Base-by-base conservation (phyloP, 805 yeast species). In the Ogataea henricii region DNA sequence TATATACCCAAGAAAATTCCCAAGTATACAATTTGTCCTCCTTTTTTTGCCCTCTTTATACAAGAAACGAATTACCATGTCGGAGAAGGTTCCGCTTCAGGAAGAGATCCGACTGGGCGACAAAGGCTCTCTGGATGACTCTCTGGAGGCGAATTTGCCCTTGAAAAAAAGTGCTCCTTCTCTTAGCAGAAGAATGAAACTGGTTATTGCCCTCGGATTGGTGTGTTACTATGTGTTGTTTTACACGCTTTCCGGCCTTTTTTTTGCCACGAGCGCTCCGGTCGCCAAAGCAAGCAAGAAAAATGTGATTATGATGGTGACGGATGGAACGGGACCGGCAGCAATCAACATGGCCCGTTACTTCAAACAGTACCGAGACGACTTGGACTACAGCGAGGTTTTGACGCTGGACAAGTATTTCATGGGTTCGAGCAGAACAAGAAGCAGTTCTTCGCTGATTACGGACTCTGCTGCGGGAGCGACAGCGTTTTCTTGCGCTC, bases 391-490 rank as follows among this genome's bases (percentile, higher is more conserved):
- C 37, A 78, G 79, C 54, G 85, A 84, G 56, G 66, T 79, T 16
- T 72, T 89, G 53, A 66, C 71, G 8, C 59, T 90, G 23, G 97
- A 90, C 66, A 71, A 77, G 49, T 79, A 83, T 62, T 68, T 89
- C 40, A 77, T 90, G 44, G 98, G 98, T 22, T 77, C 87, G 20
- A 86, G 95, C 7, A 77, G 97, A 56, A 91, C 98, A 0, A 76
- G 90, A 52, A 87, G 96, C 14, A 79, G 81, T 21, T 72, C 76
- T 53, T 86, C 96, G 1, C 72, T 87, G 58, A 80, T 91, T 50
- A 91, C 98, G 0, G 98, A 91, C 65, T 87, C 96, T 23, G 98
- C 98, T 9, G 98, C 98, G 2, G 97, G 97, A 13, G 98, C 97
- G 13, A 89, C 96, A 12, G 97, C 96, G 1, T 91, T 90, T 60